A percentile compares a stretch with the other conserved stretches of the same genome.
phyloP scores from a whole-genome alignment of 192 early-diverging fungal genomes.

The Entophlyctis luteolus region DNA sequence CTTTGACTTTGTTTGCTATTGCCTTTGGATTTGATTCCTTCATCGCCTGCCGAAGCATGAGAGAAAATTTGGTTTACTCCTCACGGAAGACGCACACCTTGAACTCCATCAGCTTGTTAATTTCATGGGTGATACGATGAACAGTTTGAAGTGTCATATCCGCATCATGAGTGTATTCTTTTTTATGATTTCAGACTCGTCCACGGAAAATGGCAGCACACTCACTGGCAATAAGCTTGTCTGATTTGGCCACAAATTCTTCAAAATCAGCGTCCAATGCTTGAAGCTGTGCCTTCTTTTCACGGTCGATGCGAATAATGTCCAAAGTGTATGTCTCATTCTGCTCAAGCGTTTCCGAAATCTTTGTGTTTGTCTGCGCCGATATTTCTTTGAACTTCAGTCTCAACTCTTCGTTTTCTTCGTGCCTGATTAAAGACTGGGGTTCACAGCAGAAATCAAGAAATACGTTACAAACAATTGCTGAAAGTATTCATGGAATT shows the following conservation, averaged over 20 bases:
- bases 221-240: slow-evolving; percentile 3
- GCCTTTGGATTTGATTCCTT: slow-evolving; percentile 21
- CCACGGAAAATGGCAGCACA: neutral
- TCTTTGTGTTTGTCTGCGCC: slow-evolving; percentile 4
- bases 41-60: neutral
- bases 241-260: neutral
- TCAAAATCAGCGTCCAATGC: slow-evolving; percentile 1
- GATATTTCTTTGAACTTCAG: slow-evolving; percentile 7
- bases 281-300: neutral
- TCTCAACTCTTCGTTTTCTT: slow-evolving; percentile 23
- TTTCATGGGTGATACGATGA: slow-evolving; percentile 12
- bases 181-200: neutral
- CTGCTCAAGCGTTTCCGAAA: slow-evolving; percentile 15
- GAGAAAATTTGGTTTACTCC: neutral
- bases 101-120: slow-evolving; percentile 21
- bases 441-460: neutral
- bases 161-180: slow-evolving; percentile 7
- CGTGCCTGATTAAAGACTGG: slow-evolving; percentile 4
- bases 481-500: slow-evolving; percentile 21
- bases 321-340: slow-evolving; percentile 8
- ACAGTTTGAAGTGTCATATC: slow-evolving; percentile 21
- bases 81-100: neutral
- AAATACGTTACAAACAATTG: slow-evolving; percentile 7
- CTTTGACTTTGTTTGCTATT: slow-evolving; percentile 2
- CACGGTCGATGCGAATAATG: slow-evolving; percentile 8